These are phyloP conservation scores for Candida anutae DNA, from an alignment of 1,139 yeast species.

Conservation along the genomic window DNA sequence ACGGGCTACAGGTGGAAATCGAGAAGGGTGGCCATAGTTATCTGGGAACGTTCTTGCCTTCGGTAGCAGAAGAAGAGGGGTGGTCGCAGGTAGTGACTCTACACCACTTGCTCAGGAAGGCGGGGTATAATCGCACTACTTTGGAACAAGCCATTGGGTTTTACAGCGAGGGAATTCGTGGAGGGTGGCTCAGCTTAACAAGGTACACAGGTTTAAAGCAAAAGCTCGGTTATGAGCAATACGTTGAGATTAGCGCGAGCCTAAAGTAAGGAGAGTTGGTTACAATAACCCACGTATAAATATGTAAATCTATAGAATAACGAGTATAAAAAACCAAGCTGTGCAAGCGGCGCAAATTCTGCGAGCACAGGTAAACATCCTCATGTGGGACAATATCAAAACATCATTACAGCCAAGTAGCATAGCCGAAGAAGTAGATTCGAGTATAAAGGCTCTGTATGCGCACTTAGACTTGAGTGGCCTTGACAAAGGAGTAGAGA, in stretches of 20 bases:
- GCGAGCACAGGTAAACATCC: no score
- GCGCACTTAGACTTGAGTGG: slow-evolving; percentile 4
- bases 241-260: slow-evolving; percentile 7
- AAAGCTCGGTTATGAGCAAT: slow-evolving; percentile 21
- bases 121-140: slow-evolving; percentile 31
- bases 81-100: slow-evolving; percentile 76
- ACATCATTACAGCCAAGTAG: no score
- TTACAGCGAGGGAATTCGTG: slow-evolving; percentile 21
- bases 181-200: slow-evolving; percentile 29
- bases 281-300: no score
- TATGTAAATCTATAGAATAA: no score
- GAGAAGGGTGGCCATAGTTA: slow-evolving; percentile 21
- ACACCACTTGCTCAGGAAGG: slow-evolving; percentile 61
- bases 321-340: no score
- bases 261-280: no score
- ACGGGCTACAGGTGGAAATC: slow-evolving; percentile 67
- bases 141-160: slow-evolving; percentile 14
- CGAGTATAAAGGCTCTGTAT: no score
- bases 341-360: no score
- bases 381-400: no score
- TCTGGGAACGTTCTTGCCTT: slow-evolving; percentile 83
- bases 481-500: slow-evolving; percentile 38
- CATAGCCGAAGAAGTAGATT: no score
- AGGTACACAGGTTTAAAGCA: slow-evolving; percentile 34
- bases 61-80: slow-evolving; percentile 81